phyloP scores from a whole-genome alignment of 495 filamentous ascomycete species.

The Penicillium egyptiacum region DNA sequence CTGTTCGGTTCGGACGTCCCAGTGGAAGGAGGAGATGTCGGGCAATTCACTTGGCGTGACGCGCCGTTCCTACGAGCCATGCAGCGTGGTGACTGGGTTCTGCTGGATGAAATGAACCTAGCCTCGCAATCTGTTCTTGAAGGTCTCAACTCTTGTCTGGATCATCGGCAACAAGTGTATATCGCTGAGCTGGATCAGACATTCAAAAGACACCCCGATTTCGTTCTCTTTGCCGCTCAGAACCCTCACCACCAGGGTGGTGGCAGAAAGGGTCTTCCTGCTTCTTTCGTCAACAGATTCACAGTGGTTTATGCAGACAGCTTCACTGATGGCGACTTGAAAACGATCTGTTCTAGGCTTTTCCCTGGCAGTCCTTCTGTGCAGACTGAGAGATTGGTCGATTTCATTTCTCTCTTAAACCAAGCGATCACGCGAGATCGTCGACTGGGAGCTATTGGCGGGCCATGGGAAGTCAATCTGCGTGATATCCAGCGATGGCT shows the following conservation, averaged over 20 bases:
- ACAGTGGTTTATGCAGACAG: constrained; percentile 95
- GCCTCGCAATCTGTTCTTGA: constrained; percentile 97
- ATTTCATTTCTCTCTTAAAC: constrained; percentile 78
- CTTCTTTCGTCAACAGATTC: constrained; percentile 96
- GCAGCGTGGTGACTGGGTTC: constrained; percentile 92
- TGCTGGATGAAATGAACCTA: constrained; percentile 98
- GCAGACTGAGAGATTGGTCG: constrained; percentile 63
- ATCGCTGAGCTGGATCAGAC: constrained; percentile 91
- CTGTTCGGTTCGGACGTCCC: constrained; percentile 97
- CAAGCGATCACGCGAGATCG: constrained; percentile 62
- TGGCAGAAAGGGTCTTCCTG: constrained; percentile 90
- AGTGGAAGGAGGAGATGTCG: constrained; percentile 80
- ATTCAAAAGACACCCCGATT: constrained; percentile 85
- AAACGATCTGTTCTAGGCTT: constrained; percentile 73
- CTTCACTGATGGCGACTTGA: constrained; percentile 77
- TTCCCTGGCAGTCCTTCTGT: constrained; percentile 61
- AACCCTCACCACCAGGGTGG: constrained; percentile 98
- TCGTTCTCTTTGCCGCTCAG: constrained; percentile 92
- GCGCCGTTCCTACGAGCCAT: constrained; percentile 94
- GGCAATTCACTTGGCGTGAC: constrained; percentile 91
- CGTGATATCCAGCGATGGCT: constrained; percentile 92
- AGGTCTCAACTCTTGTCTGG: constrained; percentile 93
- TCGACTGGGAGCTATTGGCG: constrained; percentile 73
- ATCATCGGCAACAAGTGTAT: constrained; percentile 95
- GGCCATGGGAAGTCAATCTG: constrained; percentile 97